Evolutionary conservation across 352 stramenopile species (phyloP).

Genomic region (Globisporangium canariense): DNA sequence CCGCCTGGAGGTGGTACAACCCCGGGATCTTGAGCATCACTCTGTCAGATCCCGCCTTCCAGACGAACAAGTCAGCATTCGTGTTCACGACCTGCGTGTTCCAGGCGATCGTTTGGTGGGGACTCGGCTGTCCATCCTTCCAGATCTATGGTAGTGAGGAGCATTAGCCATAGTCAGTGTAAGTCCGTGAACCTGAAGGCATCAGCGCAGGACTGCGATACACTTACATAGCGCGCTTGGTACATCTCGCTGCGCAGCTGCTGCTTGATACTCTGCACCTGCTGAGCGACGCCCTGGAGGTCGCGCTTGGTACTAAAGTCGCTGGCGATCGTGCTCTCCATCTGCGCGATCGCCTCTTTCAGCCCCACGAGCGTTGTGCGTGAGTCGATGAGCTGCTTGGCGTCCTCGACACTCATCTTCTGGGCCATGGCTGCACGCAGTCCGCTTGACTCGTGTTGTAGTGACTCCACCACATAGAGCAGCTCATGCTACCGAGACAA

Average conservation of each 20-base stretch:
- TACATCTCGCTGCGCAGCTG: conserved; percentile 70
- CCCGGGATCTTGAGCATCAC: conserved; percentile 51
- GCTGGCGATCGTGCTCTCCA: conserved; percentile 27
- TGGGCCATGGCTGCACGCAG: conserved; percentile 25
- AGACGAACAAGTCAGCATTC: conserved; percentile 62
- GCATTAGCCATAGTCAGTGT: background rate
- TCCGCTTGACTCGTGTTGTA: conserved; percentile 33
- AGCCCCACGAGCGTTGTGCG: conserved; percentile 25
- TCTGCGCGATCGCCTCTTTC: conserved; percentile 20
- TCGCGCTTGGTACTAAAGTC: conserved; percentile 30
- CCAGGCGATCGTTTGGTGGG: conserved; percentile 60
- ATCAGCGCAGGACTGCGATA: no score
- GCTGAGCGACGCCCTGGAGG: conserved; percentile 25
- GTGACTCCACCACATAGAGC: conserved; percentile 39
- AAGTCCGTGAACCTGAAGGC: background rate
- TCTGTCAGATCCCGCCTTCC: conserved; percentile 47
- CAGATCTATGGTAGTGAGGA: conserved; percentile 42
- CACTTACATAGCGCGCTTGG: conserved; percentile 51
- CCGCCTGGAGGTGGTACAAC: conserved; percentile 65
- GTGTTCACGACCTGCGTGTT: conserved; percentile 69
- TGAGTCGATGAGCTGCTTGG: conserved; percentile 28
- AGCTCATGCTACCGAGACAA: conserved; percentile 29
- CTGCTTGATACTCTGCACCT: conserved; percentile 42
- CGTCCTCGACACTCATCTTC: conserved; percentile 36
- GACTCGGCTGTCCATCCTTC: conserved; percentile 52